phyloP scores from a whole-genome alignment of 2,329 filamentous ascomycete genomes.

The Arthrobotrys conoides region DNA sequence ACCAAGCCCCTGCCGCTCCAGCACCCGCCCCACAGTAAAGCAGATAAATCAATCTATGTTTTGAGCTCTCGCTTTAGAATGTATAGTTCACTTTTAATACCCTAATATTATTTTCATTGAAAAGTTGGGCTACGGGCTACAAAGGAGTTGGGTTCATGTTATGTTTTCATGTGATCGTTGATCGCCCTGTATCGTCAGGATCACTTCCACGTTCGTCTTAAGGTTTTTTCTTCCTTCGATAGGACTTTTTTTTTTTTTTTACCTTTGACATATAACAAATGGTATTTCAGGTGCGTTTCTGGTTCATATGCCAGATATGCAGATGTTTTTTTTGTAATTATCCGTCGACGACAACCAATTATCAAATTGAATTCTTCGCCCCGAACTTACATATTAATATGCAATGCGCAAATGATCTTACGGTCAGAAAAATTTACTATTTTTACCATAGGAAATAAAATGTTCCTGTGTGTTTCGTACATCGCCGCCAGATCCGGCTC shows the following conservation, averaged over 20 bases:
- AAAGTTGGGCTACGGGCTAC: constrained; percentile 42
- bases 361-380: constrained; percentile 15
- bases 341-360: not conserved
- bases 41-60: not conserved
- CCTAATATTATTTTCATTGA: constrained; percentile 48
- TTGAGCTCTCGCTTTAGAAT: constrained; percentile 22
- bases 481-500: constrained; percentile 16
- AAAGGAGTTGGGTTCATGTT: constrained; percentile 38
- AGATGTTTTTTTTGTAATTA: constrained; percentile 5
- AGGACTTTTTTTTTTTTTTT: constrained; percentile 6
- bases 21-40: constrained; percentile 42
- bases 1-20: constrained; percentile 33
- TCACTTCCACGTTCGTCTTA: constrained; percentile 1
- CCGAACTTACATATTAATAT: not conserved
- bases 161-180: constrained; percentile 17
- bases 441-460: not conserved
- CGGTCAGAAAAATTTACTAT: constrained; percentile 4
- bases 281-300: not conserved
- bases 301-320: not conserved
- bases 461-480: constrained; percentile 17
- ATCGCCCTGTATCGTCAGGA: not conserved
- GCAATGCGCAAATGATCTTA: not conserved
- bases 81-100: constrained; percentile 45
- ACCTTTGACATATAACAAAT: constrained; percentile 2
- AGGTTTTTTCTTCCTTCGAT: constrained; percentile 10